Conservation (phyloP, 192 early-diverging fungal genomes). For the Lobosporangium transversale region DNA sequence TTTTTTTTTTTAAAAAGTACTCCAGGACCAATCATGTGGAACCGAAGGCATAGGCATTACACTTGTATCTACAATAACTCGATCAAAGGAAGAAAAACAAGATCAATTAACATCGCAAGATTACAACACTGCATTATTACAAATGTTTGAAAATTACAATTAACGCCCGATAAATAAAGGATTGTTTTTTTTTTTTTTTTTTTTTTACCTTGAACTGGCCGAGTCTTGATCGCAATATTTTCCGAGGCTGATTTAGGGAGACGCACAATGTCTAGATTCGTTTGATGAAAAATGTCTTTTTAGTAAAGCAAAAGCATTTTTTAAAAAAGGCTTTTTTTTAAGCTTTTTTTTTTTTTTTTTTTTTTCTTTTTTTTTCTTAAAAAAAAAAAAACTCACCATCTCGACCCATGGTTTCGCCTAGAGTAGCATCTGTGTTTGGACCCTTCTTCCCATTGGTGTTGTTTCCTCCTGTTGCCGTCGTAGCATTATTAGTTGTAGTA, state of each 20-base stretch:
- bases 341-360: too few relatives aligned
- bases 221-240: slow-evolving; percentile 48
- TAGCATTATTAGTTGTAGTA: neutral
- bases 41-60: slow-evolving; percentile 52
- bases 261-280: slow-evolving; percentile 25
- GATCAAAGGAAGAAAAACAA: neutral
- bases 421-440: slow-evolving; percentile 1
- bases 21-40: slow-evolving; percentile 53
- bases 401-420: slow-evolving; percentile 35
- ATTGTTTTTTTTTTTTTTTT: too few relatives aligned
- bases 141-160: neutral
- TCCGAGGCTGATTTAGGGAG: slow-evolving; percentile 23
- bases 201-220: slow-evolving; percentile 38
- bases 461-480: slow-evolving; percentile 6
- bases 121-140: neutral
- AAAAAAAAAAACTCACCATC: too few relatives aligned
- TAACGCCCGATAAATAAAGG: too few relatives aligned
- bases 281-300: neutral
- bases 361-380: too few relatives aligned
- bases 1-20: slow-evolving; percentile 31
- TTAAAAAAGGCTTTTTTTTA: too few relatives aligned
- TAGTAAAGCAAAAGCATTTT: too few relatives aligned
- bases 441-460: slow-evolving; percentile 17
- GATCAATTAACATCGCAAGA: neutral
- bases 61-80: slow-evolving; percentile 10